phyloP scores from a whole-genome alignment of 768 basidiomycete species.

The Agrocybe pediades region DNA sequence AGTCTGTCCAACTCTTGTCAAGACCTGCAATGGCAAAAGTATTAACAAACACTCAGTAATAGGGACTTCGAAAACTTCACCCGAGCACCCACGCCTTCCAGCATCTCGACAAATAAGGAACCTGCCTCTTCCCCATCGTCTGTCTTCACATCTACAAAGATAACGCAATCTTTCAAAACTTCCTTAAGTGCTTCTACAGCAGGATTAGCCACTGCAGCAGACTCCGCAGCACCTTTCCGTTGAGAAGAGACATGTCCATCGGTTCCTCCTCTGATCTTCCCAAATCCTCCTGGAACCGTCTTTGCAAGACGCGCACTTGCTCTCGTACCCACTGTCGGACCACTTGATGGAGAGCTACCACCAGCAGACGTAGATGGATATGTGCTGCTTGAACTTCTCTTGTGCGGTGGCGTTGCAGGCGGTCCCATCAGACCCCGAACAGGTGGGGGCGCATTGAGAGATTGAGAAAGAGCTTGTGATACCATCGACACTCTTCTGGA shows the following conservation, averaged over 20 bases:
- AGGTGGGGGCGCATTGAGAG: constrained; percentile 49
- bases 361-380: constrained; percentile 29
- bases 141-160: constrained; percentile 88
- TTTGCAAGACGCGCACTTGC: constrained; percentile 36
- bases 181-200: constrained; percentile 41
- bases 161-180: constrained; percentile 70
- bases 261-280: constrained; percentile 11
- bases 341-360: constrained; percentile 18
- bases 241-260: constrained; percentile 20
- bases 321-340: constrained; percentile 21
- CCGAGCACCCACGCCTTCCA: constrained; percentile 77
- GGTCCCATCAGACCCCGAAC: constrained; percentile 43
- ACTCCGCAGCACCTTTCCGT: constrained; percentile 20
- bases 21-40: constrained; percentile 40
- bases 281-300: constrained; percentile 18
- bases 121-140: constrained; percentile 84
- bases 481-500: constrained; percentile 60
- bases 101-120: constrained; percentile 80
- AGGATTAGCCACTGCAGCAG: constrained; percentile 21
- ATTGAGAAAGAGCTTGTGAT: constrained; percentile 63
- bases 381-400: constrained; percentile 43
- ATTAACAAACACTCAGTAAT: not conserved
- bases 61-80: constrained; percentile 49
- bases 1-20: constrained; percentile 65
- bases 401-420: constrained; percentile 43